These are phyloP conservation scores for Trichosporon inkin DNA, from an alignment of 1,284 basidiomycete genomes.

Conservation along the genomic window DNA sequence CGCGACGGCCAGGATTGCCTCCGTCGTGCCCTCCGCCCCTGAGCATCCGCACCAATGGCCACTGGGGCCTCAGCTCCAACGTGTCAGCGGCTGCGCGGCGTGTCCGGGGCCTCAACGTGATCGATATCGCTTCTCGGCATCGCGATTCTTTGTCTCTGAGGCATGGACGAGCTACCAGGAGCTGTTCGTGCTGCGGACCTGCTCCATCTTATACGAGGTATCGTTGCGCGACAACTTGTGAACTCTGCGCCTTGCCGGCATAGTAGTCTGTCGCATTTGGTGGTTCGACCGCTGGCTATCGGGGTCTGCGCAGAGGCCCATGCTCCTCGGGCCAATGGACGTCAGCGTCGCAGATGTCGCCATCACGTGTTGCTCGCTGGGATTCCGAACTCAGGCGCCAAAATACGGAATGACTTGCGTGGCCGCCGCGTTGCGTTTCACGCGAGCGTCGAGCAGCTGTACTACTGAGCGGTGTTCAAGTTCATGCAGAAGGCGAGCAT, in stretches of 20 bases:
- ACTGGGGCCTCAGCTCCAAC: neutral
- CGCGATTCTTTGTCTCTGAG: too few species aligned
- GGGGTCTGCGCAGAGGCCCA: constrained; percentile 1
- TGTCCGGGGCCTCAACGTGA: neutral
- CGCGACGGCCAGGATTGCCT: neutral
- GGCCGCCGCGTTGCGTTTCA: too few species aligned
- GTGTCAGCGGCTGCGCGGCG: neutral
- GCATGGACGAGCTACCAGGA: too few species aligned
- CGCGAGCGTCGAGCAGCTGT: too few species aligned
- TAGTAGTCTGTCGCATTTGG: too few species aligned
- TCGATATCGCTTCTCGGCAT: neutral
- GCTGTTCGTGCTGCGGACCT: too few species aligned
- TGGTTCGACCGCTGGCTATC: neutral
- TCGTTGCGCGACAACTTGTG: too few species aligned
- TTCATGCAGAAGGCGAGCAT: too few species aligned
- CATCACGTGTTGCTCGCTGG: neutral
- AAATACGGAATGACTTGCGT: neutral
- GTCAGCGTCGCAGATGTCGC: neutral
- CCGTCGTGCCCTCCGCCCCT: neutral
- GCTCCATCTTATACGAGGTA: too few species aligned
- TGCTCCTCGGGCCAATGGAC: neutral
- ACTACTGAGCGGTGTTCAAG: too few species aligned
- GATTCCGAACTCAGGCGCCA: neutral
- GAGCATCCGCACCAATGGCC: neutral
- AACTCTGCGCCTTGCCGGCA: too few species aligned